Conservation (phyloP, 176 grass and related monocot species). For the Zea mays region DNA sequence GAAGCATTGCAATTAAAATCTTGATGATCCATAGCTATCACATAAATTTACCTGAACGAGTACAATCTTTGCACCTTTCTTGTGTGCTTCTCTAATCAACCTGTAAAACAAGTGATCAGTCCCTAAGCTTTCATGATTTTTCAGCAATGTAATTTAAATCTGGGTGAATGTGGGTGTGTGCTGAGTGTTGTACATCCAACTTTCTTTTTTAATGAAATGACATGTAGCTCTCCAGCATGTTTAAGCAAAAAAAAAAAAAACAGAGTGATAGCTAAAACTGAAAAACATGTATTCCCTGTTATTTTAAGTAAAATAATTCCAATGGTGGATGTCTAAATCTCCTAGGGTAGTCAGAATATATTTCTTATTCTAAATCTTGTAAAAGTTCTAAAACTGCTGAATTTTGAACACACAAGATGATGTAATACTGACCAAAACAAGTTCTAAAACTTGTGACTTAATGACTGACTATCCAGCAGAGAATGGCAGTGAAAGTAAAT, state of each 20-base stretch:
- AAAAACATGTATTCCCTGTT: background rate
- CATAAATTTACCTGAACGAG: conserved; percentile 70
- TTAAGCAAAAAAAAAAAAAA: background rate
- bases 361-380: background rate
- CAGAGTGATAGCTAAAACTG: conserved; percentile 3
- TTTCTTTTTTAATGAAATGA: background rate
- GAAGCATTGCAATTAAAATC: background rate
- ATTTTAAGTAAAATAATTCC: background rate
- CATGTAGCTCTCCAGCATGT: background rate
- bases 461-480: too few species aligned
- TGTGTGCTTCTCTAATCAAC: conserved; percentile 90
- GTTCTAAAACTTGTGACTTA: background rate
- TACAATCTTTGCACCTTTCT: conserved; percentile 82
- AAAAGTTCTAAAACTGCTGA: background rate
- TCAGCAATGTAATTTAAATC: background rate
- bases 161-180: background rate
- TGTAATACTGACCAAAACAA: background rate
- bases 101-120: conserved; percentile 43
- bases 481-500: background rate
- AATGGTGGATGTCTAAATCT: background rate
- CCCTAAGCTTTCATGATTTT: conserved; percentile 4
- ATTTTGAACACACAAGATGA: too few species aligned
- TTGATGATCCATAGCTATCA: background rate
- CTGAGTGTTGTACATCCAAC: background rate
- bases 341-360: background rate